Percentiles rank a stretch among this genome's conserved stretches.
phyloP scores from a whole-genome alignment of 805 yeast species.

The Nakazawaea pomicola region DNA sequence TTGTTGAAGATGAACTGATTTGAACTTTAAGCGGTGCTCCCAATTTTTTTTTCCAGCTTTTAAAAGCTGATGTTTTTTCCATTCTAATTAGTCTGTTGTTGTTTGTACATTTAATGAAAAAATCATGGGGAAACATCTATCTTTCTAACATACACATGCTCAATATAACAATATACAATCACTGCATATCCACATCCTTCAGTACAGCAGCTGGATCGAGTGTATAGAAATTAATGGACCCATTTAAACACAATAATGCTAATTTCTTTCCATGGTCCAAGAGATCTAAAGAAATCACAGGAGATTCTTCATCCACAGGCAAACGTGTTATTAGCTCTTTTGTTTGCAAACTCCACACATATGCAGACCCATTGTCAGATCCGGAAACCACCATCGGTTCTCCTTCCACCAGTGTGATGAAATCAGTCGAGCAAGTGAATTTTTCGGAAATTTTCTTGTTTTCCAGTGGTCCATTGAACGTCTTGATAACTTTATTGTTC shows the following conservation, averaged over 20 bases:
- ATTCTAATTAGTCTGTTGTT: no score
- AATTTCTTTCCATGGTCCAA: conserved; percentile 32
- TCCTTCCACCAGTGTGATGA: conserved; percentile 32
- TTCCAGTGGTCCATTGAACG: conserved; percentile 28
- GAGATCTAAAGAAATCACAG: conserved; percentile 39
- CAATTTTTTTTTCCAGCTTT: no score
- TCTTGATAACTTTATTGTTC: conserved; percentile 74
- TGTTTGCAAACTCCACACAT: conserved; percentile 66
- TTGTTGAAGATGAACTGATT: no score
- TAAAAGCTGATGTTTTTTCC: no score
- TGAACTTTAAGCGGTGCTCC: no score
- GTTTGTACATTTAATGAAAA: no score
- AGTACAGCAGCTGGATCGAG: not conserved
- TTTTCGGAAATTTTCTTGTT: conserved; percentile 36
- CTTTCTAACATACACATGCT: no score
- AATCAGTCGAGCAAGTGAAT: conserved; percentile 47
- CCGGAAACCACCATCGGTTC: conserved; percentile 53
- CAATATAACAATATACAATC: not conserved
- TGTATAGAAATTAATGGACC: conserved; percentile 14
- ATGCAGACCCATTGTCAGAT: conserved; percentile 46
- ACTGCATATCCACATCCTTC: not conserved
- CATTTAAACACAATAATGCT: conserved; percentile 26
- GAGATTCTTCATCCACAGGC: conserved; percentile 16
- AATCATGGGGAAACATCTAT: no score
- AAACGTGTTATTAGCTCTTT: conserved; percentile 38